A percentile compares a stretch with the other conserved stretches of the same genome.
Conservation (phyloP, 1,139 yeast genomes). For the Ashbya aceris region DNA sequence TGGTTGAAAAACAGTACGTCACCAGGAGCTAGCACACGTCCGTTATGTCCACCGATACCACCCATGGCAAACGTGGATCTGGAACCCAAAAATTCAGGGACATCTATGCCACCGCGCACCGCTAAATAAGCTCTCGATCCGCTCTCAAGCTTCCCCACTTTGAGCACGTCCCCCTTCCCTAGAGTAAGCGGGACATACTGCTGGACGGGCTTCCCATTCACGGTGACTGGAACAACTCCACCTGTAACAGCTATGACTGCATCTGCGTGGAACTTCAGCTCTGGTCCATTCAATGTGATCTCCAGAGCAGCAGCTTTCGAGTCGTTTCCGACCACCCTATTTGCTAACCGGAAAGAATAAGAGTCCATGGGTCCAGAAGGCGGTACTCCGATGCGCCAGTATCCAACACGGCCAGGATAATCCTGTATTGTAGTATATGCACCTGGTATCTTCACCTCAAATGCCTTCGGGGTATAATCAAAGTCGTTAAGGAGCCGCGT, state of each 20-base stretch:
- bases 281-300: constrained; percentile 80
- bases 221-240: constrained; percentile 58
- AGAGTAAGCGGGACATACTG: constrained; percentile 65
- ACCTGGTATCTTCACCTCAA: constrained; percentile 80
- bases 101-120: constrained; percentile 87
- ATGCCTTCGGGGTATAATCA: constrained; percentile 69
- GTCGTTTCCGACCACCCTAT: constrained; percentile 82
- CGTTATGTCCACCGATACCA: constrained; percentile 89
- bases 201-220: constrained; percentile 51
- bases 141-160: constrained; percentile 65
- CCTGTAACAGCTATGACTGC: constrained; percentile 77
- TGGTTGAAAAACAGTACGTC: constrained; percentile 84
- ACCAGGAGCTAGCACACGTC: constrained; percentile 82
- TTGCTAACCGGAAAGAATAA: constrained; percentile 80
- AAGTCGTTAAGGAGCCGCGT: constrained; percentile 83
- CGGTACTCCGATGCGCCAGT: constrained; percentile 94
- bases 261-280: constrained; percentile 72
- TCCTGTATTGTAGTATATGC: constrained; percentile 95
- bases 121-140: constrained; percentile 92
- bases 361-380: constrained; percentile 98
- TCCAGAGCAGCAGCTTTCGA: constrained; percentile 80
- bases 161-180: constrained; percentile 64
- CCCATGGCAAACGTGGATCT: constrained; percentile 94
- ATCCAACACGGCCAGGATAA: constrained; percentile 83
- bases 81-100: constrained; percentile 89